These are phyloP conservation scores for Wallacemonas sp. DNA, from an alignment of 208 protist species.

Conservation along the genomic window DNA sequence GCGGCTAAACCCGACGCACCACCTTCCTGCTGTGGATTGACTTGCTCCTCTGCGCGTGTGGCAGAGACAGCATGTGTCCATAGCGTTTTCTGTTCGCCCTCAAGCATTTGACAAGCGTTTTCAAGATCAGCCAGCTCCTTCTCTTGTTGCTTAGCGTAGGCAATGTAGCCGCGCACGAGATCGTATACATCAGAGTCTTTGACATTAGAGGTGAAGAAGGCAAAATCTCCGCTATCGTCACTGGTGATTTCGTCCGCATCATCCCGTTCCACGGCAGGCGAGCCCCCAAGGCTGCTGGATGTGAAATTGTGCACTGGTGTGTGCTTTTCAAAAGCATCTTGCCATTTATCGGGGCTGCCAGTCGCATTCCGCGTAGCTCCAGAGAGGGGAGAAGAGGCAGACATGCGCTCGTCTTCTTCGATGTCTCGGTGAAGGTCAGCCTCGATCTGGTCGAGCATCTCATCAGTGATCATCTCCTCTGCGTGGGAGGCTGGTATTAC, in stretches of 20 bases:
- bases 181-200: constrained; percentile 25
- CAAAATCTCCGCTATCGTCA: constrained; percentile 46
- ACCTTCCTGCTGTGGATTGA: neutral
- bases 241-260: constrained; percentile 32
- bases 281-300: no score
- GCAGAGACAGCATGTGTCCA: constrained; percentile 15
- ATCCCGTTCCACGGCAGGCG: no score
- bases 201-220: constrained; percentile 21
- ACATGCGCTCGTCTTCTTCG: neutral
- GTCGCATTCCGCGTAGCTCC: no score
- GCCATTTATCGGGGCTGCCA: no score
- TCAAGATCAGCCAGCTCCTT: constrained; percentile 19
- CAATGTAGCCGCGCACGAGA: constrained; percentile 28
- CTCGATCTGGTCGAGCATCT: constrained; percentile 26
- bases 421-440: neutral
- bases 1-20: neutral
- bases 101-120: constrained; percentile 24
- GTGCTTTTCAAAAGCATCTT: no score
- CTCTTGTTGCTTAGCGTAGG: constrained; percentile 36
- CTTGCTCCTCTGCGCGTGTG: neutral
- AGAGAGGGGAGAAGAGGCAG: no score
- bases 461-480: constrained; percentile 35
- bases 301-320: no score
- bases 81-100: constrained; percentile 27
- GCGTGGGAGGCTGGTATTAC: neutral